These are phyloP conservation scores for Trichosanthes truncata DNA, from an alignment of 306 rosid species.

Conservation along the genomic window DNA sequence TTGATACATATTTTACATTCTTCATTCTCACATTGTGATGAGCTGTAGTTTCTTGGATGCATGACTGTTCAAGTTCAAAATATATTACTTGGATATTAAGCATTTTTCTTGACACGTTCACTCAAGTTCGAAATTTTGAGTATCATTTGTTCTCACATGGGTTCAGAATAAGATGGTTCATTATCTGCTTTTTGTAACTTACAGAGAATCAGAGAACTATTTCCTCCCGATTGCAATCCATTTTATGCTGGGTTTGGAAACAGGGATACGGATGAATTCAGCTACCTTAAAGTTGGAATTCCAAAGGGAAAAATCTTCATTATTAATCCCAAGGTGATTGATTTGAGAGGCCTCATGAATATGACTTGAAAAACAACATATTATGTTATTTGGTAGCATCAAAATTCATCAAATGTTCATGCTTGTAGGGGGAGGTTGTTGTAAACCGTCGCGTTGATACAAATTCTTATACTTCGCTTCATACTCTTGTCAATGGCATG, in stretches of 20 bases:
- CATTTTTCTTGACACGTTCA: too few relatives aligned
- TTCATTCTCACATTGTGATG: not conserved
- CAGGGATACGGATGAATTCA: conserved; percentile 90
- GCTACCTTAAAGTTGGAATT: conserved; percentile 92
- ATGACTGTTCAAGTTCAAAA: not conserved
- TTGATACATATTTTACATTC: conserved; percentile 1
- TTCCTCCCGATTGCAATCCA: conserved; percentile 84
- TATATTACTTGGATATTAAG: not conserved
- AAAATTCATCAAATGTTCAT: conserved; percentile 2
- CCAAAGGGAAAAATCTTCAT: conserved; percentile 89
- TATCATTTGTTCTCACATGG: not conserved
- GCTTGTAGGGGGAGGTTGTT: conserved; percentile 75
- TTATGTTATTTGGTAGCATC: not conserved
- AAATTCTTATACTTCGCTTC: conserved; percentile 77
- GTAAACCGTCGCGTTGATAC: conserved; percentile 65
- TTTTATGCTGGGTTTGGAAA: conserved; percentile 99
- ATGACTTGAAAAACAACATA: not conserved
- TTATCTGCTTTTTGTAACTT: not conserved
- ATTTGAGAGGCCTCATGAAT: not conserved
- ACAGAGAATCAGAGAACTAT: conserved; percentile 72
- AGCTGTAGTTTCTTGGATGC: not conserved
- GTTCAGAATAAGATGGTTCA: conserved; percentile 1
- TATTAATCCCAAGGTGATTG: conserved; percentile 82
- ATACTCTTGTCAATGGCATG: conserved; percentile 81
- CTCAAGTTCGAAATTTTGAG: too few relatives aligned